phyloP scores from a whole-genome alignment of 192 early-diverging fungal species.

The Mortierella alpina region DNA sequence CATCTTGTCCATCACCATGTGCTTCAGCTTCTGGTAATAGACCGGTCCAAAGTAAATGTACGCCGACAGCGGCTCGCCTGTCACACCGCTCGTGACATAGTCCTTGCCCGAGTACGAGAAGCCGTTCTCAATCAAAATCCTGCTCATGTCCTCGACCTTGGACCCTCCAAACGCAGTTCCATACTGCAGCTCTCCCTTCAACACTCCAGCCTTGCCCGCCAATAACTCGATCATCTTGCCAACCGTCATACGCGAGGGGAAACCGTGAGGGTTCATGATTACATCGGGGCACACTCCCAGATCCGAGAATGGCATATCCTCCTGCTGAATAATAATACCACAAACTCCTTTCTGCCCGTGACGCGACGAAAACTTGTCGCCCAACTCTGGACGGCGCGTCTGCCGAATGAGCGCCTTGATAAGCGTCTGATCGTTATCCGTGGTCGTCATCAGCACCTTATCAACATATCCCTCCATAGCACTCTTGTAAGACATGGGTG shows the following conservation, averaged over 20 bases:
- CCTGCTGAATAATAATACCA: constrained; percentile 96
- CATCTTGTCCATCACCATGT: constrained; percentile 99
- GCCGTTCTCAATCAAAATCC: constrained; percentile 90
- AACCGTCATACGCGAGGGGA: constrained; percentile 99
- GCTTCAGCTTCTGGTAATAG: constrained; percentile 98
- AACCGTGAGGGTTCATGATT: constrained; percentile 99
- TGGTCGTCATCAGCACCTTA: constrained; percentile 92
- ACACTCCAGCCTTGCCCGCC: constrained; percentile 94
- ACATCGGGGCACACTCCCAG: constrained; percentile 92
- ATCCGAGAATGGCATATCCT: constrained; percentile 98
- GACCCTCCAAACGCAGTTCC: constrained; percentile 96
- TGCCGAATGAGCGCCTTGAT: constrained; percentile 92
- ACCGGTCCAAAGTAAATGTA: constrained; percentile 98
- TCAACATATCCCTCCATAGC: constrained; percentile 92
- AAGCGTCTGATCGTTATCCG: constrained; percentile 91
- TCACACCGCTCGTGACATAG: constrained; percentile 89
- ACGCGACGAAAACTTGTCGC: constrained; percentile 98
- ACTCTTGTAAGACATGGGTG: constrained; percentile 90
- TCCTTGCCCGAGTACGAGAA: constrained; percentile 98
- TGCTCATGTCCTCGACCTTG: constrained; percentile 97
- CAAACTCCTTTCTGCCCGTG: constrained; percentile 98
- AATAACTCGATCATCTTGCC: constrained; percentile 99
- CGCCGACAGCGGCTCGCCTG: constrained; percentile 90
- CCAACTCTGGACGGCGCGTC: constrained; percentile 94
- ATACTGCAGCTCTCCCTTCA: constrained; percentile 93